These are phyloP conservation scores for Hydnomerulius pinastri DNA, from an alignment of 768 basidiomycete genomes.

Conservation along the genomic window DNA sequence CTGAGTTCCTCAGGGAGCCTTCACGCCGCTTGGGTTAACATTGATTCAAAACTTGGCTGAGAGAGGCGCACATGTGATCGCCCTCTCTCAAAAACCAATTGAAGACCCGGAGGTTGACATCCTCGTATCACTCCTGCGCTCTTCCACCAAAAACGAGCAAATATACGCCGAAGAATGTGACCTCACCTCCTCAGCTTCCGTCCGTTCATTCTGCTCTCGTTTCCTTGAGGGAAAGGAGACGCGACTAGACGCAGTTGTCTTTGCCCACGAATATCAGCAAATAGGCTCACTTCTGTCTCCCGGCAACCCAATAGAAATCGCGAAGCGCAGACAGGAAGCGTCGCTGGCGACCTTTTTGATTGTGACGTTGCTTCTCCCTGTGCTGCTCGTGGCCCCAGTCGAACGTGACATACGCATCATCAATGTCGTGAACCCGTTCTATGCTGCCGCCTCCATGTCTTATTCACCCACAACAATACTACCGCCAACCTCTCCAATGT, in stretches of 20 bases:
- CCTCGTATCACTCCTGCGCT: slow-evolving; percentile 66
- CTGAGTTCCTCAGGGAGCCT: slow-evolving; percentile 55
- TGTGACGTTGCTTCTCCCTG: slow-evolving; percentile 75
- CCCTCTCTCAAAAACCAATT: slow-evolving; percentile 62
- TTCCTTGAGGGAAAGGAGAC: slow-evolving; percentile 68
- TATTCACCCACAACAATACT: slow-evolving; percentile 34
- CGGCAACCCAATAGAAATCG: slow-evolving; percentile 33
- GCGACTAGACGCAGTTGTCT: slow-evolving; percentile 76
- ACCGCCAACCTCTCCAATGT: slow-evolving; percentile 31
- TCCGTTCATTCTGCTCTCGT: slow-evolving; percentile 66
- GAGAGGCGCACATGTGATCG: slow-evolving; percentile 79
- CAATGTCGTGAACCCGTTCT: slow-evolving; percentile 85
- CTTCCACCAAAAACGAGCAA: slow-evolving; percentile 69
- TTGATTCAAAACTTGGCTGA: slow-evolving; percentile 65
- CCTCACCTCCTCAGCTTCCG: slow-evolving; percentile 61
- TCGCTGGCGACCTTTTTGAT: slow-evolving; percentile 78
- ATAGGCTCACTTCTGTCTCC: slow-evolving; percentile 50
- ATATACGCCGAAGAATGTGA: slow-evolving; percentile 83
- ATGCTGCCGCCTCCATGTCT: slow-evolving; percentile 70
- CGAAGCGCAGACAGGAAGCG: slow-evolving; percentile 43
- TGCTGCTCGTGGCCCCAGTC: slow-evolving; percentile 77
- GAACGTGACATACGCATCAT: slow-evolving; percentile 92
- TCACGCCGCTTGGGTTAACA: slow-evolving; percentile 72
- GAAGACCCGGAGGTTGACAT: slow-evolving; percentile 50
- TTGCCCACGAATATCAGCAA: slow-evolving; percentile 74